Evolutionary conservation across 306 rosid species (phyloP), one percentile per base, ranked within the genome.

Genomic region (Erythrophleum fordii): DNA sequence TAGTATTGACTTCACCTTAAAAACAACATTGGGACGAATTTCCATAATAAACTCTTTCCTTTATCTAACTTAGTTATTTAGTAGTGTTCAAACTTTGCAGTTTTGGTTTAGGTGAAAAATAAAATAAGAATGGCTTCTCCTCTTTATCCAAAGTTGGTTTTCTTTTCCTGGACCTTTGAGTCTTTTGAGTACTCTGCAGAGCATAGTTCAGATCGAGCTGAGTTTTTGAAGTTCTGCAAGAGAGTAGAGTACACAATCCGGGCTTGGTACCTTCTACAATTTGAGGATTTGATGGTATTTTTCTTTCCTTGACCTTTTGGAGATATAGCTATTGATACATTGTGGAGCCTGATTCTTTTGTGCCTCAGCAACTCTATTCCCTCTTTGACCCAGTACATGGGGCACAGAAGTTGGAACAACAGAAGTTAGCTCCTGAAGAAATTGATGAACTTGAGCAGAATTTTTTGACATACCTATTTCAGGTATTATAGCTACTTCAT

Each of bases 271-370:
- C 92, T 87, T 80, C 89, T 95, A 28, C 99, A 95, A 41, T 95
- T 93, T 82, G 99, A 95, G 83, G 99, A 95, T 75, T 87, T 95
- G 90, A 95, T 95, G 99, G 97, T 95, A 88, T 39, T 55, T 48
- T 59, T 81, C 8, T 65, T 66, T 66, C 41, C 52, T 26, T 68
- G 0, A 72, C 45, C 53, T 79, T 61, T 62, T 44, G 52, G 34
- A 66, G 55, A 51, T 20, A 80, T 34, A 65, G 8, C 55, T 80
- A 62, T 56, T 44, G 46, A 72, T 52, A 41, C 25, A 14, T 62
- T 60, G 25, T 46, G 13, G 62, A 53, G 23, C 10, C 29, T 79
- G 52, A 68, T 52, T 23, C 72, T 73, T 85, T 66, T 80, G 49
- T 70, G 68, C 67, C 62, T 75, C 89, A 95, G 98, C 97, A 95